Evolutionary conservation across 2,329 filamentous ascomycete genomes (phyloP), one percentile per base, ranked within the genome.

Genomic region (Alternaria triticimaculans): DNA sequence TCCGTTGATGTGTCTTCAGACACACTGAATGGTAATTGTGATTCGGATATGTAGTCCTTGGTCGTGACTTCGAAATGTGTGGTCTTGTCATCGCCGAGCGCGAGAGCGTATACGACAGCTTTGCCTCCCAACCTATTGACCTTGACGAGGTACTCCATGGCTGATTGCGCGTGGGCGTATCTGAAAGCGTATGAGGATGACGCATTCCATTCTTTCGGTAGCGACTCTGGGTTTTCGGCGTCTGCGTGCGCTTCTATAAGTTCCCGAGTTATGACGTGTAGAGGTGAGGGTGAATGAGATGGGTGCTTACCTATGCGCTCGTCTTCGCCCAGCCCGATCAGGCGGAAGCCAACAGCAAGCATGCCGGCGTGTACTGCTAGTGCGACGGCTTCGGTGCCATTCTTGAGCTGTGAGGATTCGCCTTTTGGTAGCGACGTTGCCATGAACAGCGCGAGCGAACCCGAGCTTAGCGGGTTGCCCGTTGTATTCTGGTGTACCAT

Each of bases 311-410:
- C 87, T 68, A 92, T 88, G 51, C 84, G 87, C 76, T 94, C 88
- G 57, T 95, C 93, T 80, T 98, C 93, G 51, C 90, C 87, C n/a
- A 97, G 89, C 2, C 94, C 94, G 18, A 93, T 81, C 4, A 98
- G 85, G 57, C 90, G 87, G 78, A 97, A 98, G 67, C 89, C 92
- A 3, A 95, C 88, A 9, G 90, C 89, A 23, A 88, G 79, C 89
- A 98, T 92, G 73, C 90, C 93, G 4, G 93, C 91, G 80, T 99
- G 95, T 20, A 90, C 85, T 66, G 96, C 90, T 23, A 98, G 87
- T 15, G 93, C 93, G 64, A 97, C 84, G 51, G 91, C 93, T 82
- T 98, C 94, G 78, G 91, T 93, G 0, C 91, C 87, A 62, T 87
- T 90, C 69, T 89, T 89, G 28, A 94, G 72, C 68, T 82, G 78